These are phyloP conservation scores for Ogataea wickerhamii DNA, from an alignment of 805 yeast genomes.

Conservation along the genomic window DNA sequence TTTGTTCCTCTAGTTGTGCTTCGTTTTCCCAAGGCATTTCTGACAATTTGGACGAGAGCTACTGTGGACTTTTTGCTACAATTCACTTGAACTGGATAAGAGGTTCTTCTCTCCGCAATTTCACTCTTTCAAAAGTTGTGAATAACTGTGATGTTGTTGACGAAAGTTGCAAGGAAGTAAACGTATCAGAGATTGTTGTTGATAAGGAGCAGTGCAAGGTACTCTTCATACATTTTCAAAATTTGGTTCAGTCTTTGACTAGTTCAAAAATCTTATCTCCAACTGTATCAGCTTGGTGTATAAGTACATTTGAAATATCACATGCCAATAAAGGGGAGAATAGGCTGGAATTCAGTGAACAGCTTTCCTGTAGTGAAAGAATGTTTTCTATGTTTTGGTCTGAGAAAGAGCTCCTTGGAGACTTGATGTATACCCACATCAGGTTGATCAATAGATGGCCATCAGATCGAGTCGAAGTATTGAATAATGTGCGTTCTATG, in stretches of 20 bases:
- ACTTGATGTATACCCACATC: too few species aligned
- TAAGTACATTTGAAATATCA: neutral
- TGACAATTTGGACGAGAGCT: neutral
- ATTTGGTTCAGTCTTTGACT: neutral
- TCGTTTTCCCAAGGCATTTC: neutral
- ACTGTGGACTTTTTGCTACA: neutral
- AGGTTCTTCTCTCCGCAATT: neutral
- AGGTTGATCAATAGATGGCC: too few species aligned
- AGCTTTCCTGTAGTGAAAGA: too few species aligned
- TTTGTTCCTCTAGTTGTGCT: constrained; percentile 24
- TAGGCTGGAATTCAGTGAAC: too few species aligned
- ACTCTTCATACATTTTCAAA: neutral
- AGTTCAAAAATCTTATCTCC: neutral
- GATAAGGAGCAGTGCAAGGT: neutral
- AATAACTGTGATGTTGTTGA: neutral
- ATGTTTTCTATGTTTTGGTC: too few species aligned
- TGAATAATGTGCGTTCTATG: too few species aligned
- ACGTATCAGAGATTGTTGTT: neutral
- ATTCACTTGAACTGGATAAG: neutral
- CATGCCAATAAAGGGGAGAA: neutral
- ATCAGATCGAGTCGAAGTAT: too few species aligned
- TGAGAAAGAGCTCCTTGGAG: too few species aligned
- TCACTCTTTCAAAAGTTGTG: neutral
- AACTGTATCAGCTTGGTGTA: neutral
- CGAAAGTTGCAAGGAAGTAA: neutral